Percentiles rank a stretch among this genome's conserved stretches.
Conservation (phyloP, 768 basidiomycete genomes). For the Amanita subjunquillea region DNA sequence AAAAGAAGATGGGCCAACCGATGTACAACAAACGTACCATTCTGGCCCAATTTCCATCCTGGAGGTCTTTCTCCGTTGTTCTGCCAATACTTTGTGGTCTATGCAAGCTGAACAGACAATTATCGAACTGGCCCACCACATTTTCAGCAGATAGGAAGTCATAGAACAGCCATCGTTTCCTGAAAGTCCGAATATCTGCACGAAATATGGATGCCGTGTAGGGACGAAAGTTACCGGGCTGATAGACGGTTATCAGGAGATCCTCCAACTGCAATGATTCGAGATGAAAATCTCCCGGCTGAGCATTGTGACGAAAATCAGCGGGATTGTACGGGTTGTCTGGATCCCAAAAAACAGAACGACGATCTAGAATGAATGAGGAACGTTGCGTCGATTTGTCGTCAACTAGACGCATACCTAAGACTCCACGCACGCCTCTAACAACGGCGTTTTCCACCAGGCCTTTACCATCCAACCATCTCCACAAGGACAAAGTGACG, state of each 20-base stretch:
- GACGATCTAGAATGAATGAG: conserved; percentile 53
- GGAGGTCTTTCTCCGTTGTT: conserved; percentile 76
- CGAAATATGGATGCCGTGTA: conserved; percentile 90
- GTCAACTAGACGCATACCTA: conserved; percentile 45
- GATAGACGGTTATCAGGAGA: conserved; percentile 87
- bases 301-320: conserved; percentile 62
- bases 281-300: conserved; percentile 84
- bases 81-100: conserved; percentile 92
- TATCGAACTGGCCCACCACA: conserved; percentile 96
- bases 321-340: conserved; percentile 75
- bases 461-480: conserved; percentile 95
- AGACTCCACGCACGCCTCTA: conserved; percentile 86
- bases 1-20: not conserved
- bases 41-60: conserved; percentile 75
- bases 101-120: conserved; percentile 93
- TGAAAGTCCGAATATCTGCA: conserved; percentile 72
- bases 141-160: conserved; percentile 92
- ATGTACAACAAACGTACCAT: conserved; percentile 50
- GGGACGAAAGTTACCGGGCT: conserved; percentile 87
- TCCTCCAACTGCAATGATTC: conserved; percentile 88
- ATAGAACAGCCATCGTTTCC: conserved; percentile 94
- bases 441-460: conserved; percentile 85
- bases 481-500: conserved; percentile 81
- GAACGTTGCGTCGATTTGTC: not conserved
- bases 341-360: conserved; percentile 79